Evolutionary conservation across 129 eudicot species (phyloP), one percentile per base, ranked within the genome.

Genomic region (Flaveria ramosissima): DNA sequence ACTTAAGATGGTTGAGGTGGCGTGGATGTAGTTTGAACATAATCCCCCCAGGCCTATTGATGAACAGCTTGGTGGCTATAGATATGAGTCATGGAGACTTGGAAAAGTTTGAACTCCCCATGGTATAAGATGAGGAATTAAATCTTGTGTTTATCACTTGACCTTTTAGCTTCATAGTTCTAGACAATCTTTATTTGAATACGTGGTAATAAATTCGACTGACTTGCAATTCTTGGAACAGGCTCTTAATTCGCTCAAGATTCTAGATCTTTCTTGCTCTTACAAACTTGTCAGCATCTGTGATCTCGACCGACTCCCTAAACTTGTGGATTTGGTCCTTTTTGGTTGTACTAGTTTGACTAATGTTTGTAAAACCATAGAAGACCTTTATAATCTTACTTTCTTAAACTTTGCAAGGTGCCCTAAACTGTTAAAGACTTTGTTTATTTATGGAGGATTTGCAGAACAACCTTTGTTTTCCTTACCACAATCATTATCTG

Each of bases 1-100:
- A 53, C 26, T 45, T 84, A 66, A 79, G 84, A 56, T 84, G 81
- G 84, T 55, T 84, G 2, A 68, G 71, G 24, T 84, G 87, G 87
- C 75, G 9, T 71, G 78, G 72, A 62, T 75, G 71, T 67, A 74
- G 78, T 16, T 45, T 48, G 14, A 71, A 27, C 57, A 26, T 14
- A 16, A 12, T 84, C 15, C 81, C 81, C 0, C 42, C 43, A 3
- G 82, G 27, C 4, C 56, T 84, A 6, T 78, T 78, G 36, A 68
- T 80, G 70, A 74, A 59, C 4, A 79, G 56, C 45, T 42, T 84
- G 75, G 84, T 80, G 46, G 75, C 70, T 2, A 9, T 84, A 17
- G 72, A 79, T 16, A 75, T 84, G 81, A 74, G 72, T 24, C 43
- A 62, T 30, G 80, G 84, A 80, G 71, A 45, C 13, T 80, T 79